Percentiles rank a stretch among this genome's conserved stretches.
Conservation (phyloP, 768 basidiomycete species). For the Xerocomus potaroensis region DNA sequence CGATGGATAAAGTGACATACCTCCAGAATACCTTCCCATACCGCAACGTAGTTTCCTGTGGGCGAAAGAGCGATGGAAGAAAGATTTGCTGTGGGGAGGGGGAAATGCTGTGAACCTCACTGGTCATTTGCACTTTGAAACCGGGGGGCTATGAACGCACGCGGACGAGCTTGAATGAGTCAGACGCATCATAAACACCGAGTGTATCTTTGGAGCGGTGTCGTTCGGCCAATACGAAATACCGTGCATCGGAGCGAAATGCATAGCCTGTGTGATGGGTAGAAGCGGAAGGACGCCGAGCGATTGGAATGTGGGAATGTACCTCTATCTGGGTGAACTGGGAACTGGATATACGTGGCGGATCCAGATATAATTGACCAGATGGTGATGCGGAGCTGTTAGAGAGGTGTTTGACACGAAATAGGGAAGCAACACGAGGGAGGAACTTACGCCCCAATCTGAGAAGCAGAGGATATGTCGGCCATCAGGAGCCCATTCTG, state of each 20-base stretch:
- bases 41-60: slow-evolving; percentile 66
- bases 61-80: slow-evolving; percentile 74
- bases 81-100: slow-evolving; percentile 69
- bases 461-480: slow-evolving; percentile 84
- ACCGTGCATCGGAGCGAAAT: slow-evolving; percentile 76
- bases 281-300: neutral
- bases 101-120: slow-evolving; percentile 61
- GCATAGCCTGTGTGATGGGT: slow-evolving; percentile 57
- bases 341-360: slow-evolving; percentile 83
- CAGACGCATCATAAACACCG: slow-evolving; percentile 74
- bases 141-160: slow-evolving; percentile 34
- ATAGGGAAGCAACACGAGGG: neutral
- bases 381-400: slow-evolving; percentile 77
- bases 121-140: slow-evolving; percentile 17
- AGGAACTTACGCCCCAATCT: slow-evolving; percentile 87
- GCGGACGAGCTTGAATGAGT: slow-evolving; percentile 67
- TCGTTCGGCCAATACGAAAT: slow-evolving; percentile 82
- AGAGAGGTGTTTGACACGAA: slow-evolving; percentile 1
- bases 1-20: slow-evolving; percentile 35
- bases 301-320: neutral
- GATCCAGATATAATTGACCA: slow-evolving; percentile 76
- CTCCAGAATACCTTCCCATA: slow-evolving; percentile 86
- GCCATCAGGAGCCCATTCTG: slow-evolving; percentile 89
- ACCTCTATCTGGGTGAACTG: slow-evolving; percentile 80
- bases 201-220: slow-evolving; percentile 88